phyloP scores from a whole-genome alignment of 495 filamentous ascomycete genomes.

The Penicillium subrubescens region DNA sequence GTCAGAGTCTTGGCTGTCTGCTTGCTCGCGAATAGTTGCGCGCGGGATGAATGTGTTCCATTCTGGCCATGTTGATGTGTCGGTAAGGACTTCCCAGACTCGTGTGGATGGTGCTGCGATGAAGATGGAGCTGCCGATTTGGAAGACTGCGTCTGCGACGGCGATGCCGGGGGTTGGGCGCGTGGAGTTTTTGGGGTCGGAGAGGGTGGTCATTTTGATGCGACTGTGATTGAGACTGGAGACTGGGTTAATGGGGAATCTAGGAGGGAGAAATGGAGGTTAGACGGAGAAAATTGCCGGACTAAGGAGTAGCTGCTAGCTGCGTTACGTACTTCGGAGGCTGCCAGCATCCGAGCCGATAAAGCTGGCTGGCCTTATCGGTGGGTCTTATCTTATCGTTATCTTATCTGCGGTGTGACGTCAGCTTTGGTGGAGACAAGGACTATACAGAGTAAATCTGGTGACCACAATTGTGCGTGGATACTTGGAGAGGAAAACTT shows the following conservation, averaged over 20 bases:
- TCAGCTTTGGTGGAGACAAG: not conserved
- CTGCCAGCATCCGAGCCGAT: conserved; percentile 13
- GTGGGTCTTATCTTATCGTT: not conserved
- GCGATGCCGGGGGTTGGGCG: conserved; percentile 40
- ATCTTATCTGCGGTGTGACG: not conserved
- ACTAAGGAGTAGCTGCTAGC: not conserved
- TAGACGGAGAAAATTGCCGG: not conserved
- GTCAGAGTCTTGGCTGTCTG: conserved; percentile 19
- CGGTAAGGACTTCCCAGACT: conserved; percentile 40
- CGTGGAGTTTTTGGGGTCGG: conserved; percentile 26
- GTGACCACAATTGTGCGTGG: too few species aligned
- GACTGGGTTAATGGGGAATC: not conserved
- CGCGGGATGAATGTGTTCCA: conserved; percentile 50
- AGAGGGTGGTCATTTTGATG: conserved; percentile 17
- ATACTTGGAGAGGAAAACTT: too few species aligned
- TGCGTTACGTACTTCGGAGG: conserved; percentile 9
- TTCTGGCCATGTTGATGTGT: conserved; percentile 45
- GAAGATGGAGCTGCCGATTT: conserved; percentile 37
- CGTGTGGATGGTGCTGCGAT: conserved; percentile 35
- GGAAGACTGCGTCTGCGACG: conserved; percentile 30
- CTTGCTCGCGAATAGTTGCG: conserved; percentile 41
- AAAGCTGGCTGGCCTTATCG: not conserved
- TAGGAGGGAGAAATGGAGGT: not conserved
- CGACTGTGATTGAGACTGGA: not conserved
- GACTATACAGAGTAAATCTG: not conserved